Evolutionary conservation across 192 early-diverging fungal genomes (phyloP).

Genomic region (Mortierella claussenii): DNA sequence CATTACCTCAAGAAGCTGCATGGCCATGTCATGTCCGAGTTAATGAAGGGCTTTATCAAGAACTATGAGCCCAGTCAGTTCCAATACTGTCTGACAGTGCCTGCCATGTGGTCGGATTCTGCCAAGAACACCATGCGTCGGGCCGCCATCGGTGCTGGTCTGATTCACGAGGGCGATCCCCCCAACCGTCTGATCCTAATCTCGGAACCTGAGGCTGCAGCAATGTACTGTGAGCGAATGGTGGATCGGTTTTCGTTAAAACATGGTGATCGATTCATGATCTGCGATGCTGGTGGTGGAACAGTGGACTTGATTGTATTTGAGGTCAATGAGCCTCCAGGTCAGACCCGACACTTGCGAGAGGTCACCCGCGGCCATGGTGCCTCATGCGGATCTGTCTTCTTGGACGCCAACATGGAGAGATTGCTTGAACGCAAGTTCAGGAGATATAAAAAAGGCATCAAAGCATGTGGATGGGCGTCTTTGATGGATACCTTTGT

Average conservation of each 20-base stretch:
- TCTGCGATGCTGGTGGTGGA: slow-evolving; percentile 61
- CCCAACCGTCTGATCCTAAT: slow-evolving; percentile 61
- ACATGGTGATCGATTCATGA: slow-evolving; percentile 57
- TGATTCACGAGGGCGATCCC: slow-evolving; percentile 57
- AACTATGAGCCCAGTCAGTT: slow-evolving; percentile 34
- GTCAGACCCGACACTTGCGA: slow-evolving; percentile 44
- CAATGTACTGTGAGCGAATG: slow-evolving; percentile 65
- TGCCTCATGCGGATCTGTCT: slow-evolving; percentile 56
- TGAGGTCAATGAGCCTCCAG: slow-evolving; percentile 50
- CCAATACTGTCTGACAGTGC: slow-evolving; percentile 61
- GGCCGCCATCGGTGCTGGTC: slow-evolving; percentile 59
- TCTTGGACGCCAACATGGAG: slow-evolving; percentile 60
- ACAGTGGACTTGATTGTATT: slow-evolving; percentile 59
- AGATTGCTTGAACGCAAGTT: slow-evolving; percentile 48
- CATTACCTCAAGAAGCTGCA: slow-evolving; percentile 55
- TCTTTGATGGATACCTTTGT: slow-evolving; percentile 56
- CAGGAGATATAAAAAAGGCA: slow-evolving; percentile 44
- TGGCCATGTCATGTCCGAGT: slow-evolving; percentile 49
- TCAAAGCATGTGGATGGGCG: slow-evolving; percentile 57
- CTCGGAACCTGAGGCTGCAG: slow-evolving; percentile 64
- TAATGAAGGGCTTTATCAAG: slow-evolving; percentile 55
- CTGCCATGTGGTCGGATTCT: slow-evolving; percentile 64
- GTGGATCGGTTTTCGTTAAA: slow-evolving; percentile 54
- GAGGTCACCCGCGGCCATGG: slow-evolving; percentile 61
- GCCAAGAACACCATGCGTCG: slow-evolving; percentile 65